Conservation (phyloP, 305 asterid genomes). For the Plantago coronopus region DNA sequence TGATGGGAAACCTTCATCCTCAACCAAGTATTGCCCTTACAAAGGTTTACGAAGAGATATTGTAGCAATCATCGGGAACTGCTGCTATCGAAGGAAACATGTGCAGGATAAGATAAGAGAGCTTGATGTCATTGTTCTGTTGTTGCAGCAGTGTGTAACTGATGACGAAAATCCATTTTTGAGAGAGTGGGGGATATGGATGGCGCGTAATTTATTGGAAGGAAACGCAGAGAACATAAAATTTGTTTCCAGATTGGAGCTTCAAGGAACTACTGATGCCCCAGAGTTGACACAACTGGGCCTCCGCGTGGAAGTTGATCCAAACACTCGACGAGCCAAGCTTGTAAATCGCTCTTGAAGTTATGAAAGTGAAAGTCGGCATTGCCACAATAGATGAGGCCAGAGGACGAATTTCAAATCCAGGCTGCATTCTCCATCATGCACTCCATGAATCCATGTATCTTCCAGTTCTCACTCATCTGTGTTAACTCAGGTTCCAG, state of each 20-base stretch:
- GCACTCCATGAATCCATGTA: no score
- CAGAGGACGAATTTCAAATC: no score
- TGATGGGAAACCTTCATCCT: slow-evolving; percentile 21
- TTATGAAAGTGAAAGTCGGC: background rate
- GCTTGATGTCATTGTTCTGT: slow-evolving; percentile 51
- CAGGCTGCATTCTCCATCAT: no score
- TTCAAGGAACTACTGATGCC: slow-evolving; percentile 59
- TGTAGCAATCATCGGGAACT: slow-evolving; percentile 68
- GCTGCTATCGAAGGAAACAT: slow-evolving; percentile 48
- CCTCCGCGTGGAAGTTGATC: slow-evolving; percentile 71
- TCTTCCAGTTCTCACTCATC: no score
- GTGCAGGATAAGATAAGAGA: slow-evolving; percentile 75
- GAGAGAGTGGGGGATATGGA: slow-evolving; percentile 93
- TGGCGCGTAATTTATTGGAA: slow-evolving; percentile 60
- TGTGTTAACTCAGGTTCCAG: no score
- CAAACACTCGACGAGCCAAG: slow-evolving; percentile 60
- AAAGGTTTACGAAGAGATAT: slow-evolving; percentile 77
- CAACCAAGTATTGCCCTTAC: slow-evolving; percentile 56
- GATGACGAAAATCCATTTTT: slow-evolving; percentile 81
- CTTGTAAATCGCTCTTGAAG: slow-evolving; percentile 48
- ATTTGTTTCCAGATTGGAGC: slow-evolving; percentile 51
- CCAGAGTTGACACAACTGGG: slow-evolving; percentile 62
- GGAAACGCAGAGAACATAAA: slow-evolving; percentile 63
- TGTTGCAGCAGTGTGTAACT: slow-evolving; percentile 67
- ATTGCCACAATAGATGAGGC: background rate